Percentiles rank a stretch among this genome's conserved stretches.
These are phyloP conservation scores for Saxophila tyrrhenica DNA, from an alignment of 495 filamentous ascomycete genomes.

Conservation along the genomic window DNA sequence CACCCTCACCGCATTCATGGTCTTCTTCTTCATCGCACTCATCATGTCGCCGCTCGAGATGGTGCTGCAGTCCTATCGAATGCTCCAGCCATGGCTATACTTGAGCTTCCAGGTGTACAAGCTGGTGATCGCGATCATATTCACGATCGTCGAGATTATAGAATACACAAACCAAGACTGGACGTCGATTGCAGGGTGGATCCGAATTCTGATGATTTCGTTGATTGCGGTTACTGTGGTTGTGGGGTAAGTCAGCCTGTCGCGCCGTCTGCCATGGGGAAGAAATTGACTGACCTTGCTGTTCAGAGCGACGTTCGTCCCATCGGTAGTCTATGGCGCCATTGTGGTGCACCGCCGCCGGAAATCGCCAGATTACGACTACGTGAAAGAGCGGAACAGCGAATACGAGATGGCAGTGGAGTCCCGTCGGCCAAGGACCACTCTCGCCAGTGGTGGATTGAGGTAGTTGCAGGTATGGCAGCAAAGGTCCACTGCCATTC, in stretches of 20 bases:
- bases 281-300: no score
- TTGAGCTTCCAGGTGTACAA: background rate
- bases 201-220: background rate
- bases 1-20: background rate
- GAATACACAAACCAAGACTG: background rate
- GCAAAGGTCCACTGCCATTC: conserved; percentile 5
- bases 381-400: background rate
- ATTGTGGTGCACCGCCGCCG: background rate
- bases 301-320: no score
- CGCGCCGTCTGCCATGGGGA: no score
- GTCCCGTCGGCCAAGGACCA: no score
- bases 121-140: background rate
- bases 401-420: background rate
- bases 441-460: background rate
- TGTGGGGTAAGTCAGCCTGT: background rate
- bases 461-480: background rate
- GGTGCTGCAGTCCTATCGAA: background rate
- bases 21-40: background rate
- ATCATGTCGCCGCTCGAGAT: background rate
- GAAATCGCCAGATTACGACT: background rate
- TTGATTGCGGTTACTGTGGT: background rate
- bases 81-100: background rate
- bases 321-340: no score
- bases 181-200: background rate
- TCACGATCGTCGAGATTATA: background rate